phyloP scores from a whole-genome alignment of 768 basidiomycete genomes.

The Strobilomyces echinocephalus region DNA sequence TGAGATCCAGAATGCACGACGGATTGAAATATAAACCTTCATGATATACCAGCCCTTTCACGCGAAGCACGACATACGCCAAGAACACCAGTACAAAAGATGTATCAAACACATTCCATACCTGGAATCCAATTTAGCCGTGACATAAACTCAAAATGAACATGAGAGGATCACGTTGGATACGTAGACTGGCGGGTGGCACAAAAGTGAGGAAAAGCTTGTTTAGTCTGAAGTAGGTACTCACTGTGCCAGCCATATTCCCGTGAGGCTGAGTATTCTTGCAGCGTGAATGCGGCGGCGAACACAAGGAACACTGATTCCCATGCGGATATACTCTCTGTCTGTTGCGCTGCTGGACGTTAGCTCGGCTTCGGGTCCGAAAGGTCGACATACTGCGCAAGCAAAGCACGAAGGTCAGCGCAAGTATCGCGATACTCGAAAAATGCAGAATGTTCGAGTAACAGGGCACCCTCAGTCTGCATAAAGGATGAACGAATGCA shows the following conservation, averaged over 20 bases:
- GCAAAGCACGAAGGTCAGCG: slow-evolving; percentile 69
- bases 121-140: slow-evolving; percentile 37
- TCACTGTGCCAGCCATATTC: slow-evolving; percentile 86
- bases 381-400: slow-evolving; percentile 54
- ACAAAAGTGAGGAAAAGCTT: neutral
- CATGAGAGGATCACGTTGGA: slow-evolving; percentile 57
- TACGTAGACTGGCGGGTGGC: slow-evolving; percentile 56
- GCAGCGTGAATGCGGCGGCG: slow-evolving; percentile 71
- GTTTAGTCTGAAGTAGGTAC: slow-evolving; percentile 28
- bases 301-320: slow-evolving; percentile 75
- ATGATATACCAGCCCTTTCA: slow-evolving; percentile 51
- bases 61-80: slow-evolving; percentile 59
- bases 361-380: neutral
- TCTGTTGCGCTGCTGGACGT: slow-evolving; percentile 48
- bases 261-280: slow-evolving; percentile 82
- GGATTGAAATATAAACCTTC: slow-evolving; percentile 41
- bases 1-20: neutral
- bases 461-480: slow-evolving; percentile 73
- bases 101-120: slow-evolving; percentile 90
- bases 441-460: slow-evolving; percentile 79
- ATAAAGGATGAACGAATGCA: slow-evolving; percentile 1
- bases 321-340: slow-evolving; percentile 47
- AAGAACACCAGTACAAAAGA: slow-evolving; percentile 67
- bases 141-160: neutral
- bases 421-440: slow-evolving; percentile 64